phyloP scores from a whole-genome alignment of 1,284 basidiomycete genomes.

The Cutaneotrichosporon spelunceum region DNA sequence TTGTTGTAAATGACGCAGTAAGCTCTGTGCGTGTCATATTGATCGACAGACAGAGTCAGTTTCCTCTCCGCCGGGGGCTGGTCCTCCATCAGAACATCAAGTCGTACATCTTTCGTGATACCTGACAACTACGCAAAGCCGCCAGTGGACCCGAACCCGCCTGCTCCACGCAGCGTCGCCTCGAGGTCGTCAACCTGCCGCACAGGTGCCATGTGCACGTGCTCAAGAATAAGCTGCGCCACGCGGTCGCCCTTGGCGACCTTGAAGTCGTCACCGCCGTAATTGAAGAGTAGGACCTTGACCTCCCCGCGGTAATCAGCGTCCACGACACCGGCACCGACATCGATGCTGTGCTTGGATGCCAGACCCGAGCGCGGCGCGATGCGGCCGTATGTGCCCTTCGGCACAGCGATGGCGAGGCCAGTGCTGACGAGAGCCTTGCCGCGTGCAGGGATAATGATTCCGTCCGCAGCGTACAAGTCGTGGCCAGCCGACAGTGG shows the following conservation, averaged over 20 bases:
- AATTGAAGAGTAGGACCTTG: conserved; percentile 93
- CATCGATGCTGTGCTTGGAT: conserved; percentile 94
- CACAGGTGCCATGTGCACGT: conserved; percentile 79
- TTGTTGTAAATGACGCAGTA: too few relatives aligned
- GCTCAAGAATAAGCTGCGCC: conserved; percentile 91
- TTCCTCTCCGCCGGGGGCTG: too few relatives aligned
- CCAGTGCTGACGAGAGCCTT: conserved; percentile 88
- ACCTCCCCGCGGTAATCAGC: conserved; percentile 91
- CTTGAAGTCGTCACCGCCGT: conserved; percentile 84
- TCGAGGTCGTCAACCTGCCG: conserved; percentile 79
- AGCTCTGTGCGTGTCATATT: too few relatives aligned
- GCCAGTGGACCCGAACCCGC: conserved; percentile 95
- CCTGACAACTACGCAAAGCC: conserved; percentile 33
- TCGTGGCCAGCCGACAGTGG: conserved; percentile 88
- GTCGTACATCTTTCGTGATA: conserved; percentile 2
- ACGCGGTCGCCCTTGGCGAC: conserved; percentile 88
- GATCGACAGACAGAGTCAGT: too few relatives aligned
- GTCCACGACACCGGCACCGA: conserved; percentile 94
- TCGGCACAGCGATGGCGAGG: conserved; percentile 85
- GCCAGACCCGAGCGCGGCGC: conserved; percentile 95
- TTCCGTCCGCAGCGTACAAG: conserved; percentile 81
- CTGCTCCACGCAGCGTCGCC: conserved; percentile 76
- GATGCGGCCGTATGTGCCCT: conserved; percentile 90
- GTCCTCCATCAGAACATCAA: not conserved
- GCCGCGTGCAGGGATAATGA: conserved; percentile 73